Evolutionary conservation across 225 moss, liverwort and hornwort genomes (phyloP).

Genomic region (Straminergon stramineum): DNA sequence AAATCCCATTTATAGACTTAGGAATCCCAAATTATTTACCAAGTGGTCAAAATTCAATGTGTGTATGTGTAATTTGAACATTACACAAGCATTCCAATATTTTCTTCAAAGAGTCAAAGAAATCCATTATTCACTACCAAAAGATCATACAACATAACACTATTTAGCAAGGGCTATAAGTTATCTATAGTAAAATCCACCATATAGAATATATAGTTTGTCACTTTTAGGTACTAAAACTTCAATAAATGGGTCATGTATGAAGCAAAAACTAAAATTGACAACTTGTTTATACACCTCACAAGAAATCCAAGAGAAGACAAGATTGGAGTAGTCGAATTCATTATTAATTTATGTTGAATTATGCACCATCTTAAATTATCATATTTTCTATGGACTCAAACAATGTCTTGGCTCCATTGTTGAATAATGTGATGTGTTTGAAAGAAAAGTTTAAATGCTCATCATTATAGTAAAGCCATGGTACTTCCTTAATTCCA

Average conservation of each 20-base stretch:
- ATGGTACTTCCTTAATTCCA: too few species aligned
- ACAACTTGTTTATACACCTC: neutral
- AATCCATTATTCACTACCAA: neutral
- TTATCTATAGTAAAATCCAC: neutral
- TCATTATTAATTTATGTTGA: neutral
- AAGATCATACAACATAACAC: neutral
- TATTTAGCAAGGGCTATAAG: fast-evolving
- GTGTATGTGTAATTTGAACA: neutral
- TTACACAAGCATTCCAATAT: neutral
- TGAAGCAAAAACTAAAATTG: neutral
- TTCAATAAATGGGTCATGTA: too few species aligned
- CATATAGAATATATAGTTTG: fast-evolving
- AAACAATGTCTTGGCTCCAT: too few species aligned
- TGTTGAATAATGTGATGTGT: neutral
- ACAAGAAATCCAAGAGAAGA: neutral
- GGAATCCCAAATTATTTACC: fast-evolving
- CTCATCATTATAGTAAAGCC: neutral
- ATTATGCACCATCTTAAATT: neutral
- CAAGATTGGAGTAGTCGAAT: fast-evolving
- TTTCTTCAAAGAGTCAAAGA: neutral
- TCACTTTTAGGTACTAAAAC: fast-evolving
- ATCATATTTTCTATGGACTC: neutral
- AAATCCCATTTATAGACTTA: neutral
- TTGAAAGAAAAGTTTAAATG: neutral
- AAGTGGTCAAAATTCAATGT: neutral